Evolutionary conservation across 176 grass and related monocot genomes (phyloP).

Genomic region (Cenchrus purpureus): DNA sequence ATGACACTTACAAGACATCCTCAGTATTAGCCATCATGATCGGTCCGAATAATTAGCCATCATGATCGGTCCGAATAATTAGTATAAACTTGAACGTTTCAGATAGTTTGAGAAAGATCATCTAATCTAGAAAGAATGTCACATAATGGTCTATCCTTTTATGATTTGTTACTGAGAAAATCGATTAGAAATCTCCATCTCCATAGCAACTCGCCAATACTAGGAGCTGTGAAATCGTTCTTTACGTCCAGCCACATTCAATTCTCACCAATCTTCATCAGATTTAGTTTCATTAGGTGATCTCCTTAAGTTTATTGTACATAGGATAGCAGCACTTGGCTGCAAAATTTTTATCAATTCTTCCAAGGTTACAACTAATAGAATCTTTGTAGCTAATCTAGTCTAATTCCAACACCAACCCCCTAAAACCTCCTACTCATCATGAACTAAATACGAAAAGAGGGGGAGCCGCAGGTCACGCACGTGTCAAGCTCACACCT

Average conservation of each 20-base stretch:
- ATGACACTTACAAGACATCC: no score
- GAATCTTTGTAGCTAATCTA: conserved; percentile 39
- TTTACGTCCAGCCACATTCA: background rate
- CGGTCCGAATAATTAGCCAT: no score
- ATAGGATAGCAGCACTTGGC: conserved; percentile 31
- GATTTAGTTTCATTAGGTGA: background rate
- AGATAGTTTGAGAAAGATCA: no score
- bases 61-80: no score
- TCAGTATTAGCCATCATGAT: no score
- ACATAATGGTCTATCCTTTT: background rate
- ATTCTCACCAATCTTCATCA: background rate
- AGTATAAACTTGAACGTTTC: no score
- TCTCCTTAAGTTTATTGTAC: conserved; percentile 12
- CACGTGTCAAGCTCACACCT: conserved; percentile 51
- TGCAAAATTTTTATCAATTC: background rate
- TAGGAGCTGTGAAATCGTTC: background rate
- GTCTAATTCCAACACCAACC: conserved; percentile 11
- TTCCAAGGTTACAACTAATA: conserved; percentile 6
- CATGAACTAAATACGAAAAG: conserved; percentile 13
- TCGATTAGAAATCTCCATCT: background rate
- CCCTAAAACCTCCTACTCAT: conserved; percentile 7
- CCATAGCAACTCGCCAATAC: background rate
- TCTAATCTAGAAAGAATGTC: no score
- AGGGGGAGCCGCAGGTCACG: background rate
- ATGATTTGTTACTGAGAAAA: background rate